Conservation (phyloP, 352 stramenopile species). For the Halophytophthora polymorphica region DNA sequence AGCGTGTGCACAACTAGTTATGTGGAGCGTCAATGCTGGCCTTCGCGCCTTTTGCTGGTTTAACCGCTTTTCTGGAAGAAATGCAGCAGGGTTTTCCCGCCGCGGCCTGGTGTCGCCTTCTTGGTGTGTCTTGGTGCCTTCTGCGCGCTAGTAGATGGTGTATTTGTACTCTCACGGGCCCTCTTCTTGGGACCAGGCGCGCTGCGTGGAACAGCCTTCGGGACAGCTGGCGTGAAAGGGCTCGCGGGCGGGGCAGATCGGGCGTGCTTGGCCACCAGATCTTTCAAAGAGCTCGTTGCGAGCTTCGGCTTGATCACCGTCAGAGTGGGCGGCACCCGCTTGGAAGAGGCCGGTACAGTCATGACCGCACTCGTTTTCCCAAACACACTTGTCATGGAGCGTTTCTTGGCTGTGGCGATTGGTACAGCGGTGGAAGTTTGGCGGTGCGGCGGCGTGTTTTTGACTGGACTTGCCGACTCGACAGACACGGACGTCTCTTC, state of each 20-base stretch:
- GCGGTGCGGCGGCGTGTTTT: background rate
- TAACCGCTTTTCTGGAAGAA: constrained; percentile 35
- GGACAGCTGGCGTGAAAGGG: background rate
- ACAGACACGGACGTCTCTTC: background rate
- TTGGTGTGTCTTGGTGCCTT: constrained; percentile 8
- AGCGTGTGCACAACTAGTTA: too few species aligned
- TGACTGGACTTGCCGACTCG: constrained; percentile 1
- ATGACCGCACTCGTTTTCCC: constrained; percentile 8
- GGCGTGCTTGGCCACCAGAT: constrained; percentile 32
- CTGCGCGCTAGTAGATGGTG: constrained; percentile 9
- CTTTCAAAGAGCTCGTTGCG: constrained; percentile 33
- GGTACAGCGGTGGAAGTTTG: background rate
- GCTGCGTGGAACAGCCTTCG: constrained; percentile 15
- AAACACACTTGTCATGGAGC: constrained; percentile 17
- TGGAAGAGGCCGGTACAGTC: background rate
- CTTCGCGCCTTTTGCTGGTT: background rate
- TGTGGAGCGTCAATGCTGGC: too few species aligned
- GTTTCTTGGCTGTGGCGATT: background rate
- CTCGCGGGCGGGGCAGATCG: constrained; percentile 6
- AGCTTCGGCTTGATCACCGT: constrained; percentile 17
- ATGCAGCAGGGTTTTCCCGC: constrained; percentile 35
- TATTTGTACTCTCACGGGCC: constrained; percentile 9
- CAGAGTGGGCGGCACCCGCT: constrained; percentile 5
- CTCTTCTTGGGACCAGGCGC: constrained; percentile 23
- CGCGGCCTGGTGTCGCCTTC: constrained; percentile 9